A percentile compares a stretch with the other conserved stretches of the same genome.
phyloP scores from a whole-genome alignment of 2,329 filamentous ascomycete genomes.

The Scedosporium boydii region DNA sequence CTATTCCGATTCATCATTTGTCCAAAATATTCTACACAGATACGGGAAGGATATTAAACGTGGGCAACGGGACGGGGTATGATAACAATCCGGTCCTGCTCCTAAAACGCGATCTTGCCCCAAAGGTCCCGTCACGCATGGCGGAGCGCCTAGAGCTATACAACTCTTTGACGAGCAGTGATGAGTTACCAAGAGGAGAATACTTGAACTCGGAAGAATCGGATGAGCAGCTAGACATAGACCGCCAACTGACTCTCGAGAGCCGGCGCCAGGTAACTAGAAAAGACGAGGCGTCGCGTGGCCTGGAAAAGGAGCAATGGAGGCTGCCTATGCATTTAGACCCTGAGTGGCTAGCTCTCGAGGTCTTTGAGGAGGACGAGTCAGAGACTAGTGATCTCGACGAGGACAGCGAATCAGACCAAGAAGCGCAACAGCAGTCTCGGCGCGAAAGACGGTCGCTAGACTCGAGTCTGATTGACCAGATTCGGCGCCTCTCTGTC shows the following conservation, averaged over 20 bases:
- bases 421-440: neutral
- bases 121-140: constrained; percentile 7
- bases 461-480: constrained; percentile 28
- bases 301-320: constrained; percentile 26
- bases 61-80: constrained; percentile 35
- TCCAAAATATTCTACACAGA: constrained; percentile 92
- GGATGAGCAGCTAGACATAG: constrained; percentile 16
- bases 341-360: constrained; percentile 83
- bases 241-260: constrained; percentile 29
- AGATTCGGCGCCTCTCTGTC: constrained; percentile 31
- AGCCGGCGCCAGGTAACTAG: neutral
- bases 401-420: constrained; percentile 20
- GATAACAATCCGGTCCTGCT: constrained; percentile 26
- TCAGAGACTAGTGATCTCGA: constrained; percentile 24
- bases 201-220: constrained; percentile 4
- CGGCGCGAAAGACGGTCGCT: constrained; percentile 14
- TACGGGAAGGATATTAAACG: constrained; percentile 81
- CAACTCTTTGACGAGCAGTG: constrained; percentile 24
- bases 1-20: constrained; percentile 48
- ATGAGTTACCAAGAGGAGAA: constrained; percentile 1
- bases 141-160: constrained; percentile 26
- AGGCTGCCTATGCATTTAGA: constrained; percentile 66
- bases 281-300: neutral
- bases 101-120: constrained; percentile 19
- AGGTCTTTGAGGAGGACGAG: constrained; percentile 58